Percentiles rank a stretch among this genome's conserved stretches.
Conservation (phyloP, 805 yeast species). For the Debaryomyces tyrocola region DNA sequence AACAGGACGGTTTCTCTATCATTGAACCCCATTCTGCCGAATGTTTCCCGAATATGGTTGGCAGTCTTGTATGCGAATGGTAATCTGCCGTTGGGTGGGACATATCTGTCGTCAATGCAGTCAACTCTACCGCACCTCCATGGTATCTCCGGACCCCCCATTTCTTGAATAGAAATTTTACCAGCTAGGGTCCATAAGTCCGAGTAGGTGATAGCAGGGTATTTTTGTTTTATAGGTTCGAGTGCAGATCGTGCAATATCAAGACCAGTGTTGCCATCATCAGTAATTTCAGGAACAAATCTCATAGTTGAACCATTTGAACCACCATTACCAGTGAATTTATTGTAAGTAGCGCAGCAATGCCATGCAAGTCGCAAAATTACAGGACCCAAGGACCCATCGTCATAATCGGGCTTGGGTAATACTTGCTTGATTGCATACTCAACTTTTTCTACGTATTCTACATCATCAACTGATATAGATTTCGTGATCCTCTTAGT, state of each 20-base stretch:
- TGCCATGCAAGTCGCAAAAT: constrained; percentile 86
- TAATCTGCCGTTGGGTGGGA: constrained; percentile 50
- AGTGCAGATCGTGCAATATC: constrained; percentile 56
- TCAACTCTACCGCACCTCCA: constrained; percentile 57
- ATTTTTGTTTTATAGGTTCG: constrained; percentile 52
- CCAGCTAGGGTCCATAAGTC: constrained; percentile 78
- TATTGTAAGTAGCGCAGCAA: constrained; percentile 78
- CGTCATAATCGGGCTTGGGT: constrained; percentile 50
- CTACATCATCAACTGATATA: constrained; percentile 10
- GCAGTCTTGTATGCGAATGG: constrained; percentile 51
- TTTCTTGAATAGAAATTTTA: constrained; percentile 58
- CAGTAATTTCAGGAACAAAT: constrained; percentile 50
- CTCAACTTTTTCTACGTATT: constrained; percentile 19
- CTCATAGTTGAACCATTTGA: constrained; percentile 60
- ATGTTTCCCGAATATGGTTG: constrained; percentile 45
- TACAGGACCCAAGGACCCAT: constrained; percentile 74
- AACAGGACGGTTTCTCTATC: constrained; percentile 75
- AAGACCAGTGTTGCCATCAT: constrained; percentile 52
- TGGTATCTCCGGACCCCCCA: constrained; percentile 62
- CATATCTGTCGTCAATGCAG: constrained; percentile 21
- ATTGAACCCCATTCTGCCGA: constrained; percentile 54
- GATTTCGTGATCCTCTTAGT: constrained; percentile 7
- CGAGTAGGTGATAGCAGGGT: constrained; percentile 63
- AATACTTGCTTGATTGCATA: constrained; percentile 34
- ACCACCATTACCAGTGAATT: constrained; percentile 54